Evolutionary conservation across 495 filamentous ascomycete genomes (phyloP).

Genomic region (Trichoderma erinaceum): DNA sequence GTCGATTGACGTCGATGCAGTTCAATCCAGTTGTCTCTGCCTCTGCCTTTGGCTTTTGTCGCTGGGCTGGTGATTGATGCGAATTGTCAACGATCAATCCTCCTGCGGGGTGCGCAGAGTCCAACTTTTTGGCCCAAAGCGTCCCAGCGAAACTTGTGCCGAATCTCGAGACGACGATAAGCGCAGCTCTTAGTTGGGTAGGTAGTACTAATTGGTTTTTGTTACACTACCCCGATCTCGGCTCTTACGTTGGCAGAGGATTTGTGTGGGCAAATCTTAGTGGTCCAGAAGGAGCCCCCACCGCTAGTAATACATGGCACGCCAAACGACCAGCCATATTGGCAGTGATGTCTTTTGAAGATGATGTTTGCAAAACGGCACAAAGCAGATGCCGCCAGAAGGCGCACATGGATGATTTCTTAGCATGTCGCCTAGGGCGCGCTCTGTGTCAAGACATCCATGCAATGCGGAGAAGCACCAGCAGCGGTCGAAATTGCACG

Average conservation of each 20-base stretch:
- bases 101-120: background rate
- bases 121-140: constrained; percentile 12
- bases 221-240: background rate
- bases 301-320: background rate
- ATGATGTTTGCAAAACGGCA: background rate
- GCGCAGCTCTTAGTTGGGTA: background rate
- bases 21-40: constrained; percentile 10
- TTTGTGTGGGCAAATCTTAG: background rate
- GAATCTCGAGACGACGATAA: constrained; percentile 8
- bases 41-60: background rate
- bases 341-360: background rate
- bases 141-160: constrained; percentile 10
- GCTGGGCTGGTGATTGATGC: background rate
- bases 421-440: no score
- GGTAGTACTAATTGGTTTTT: background rate
- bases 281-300: background rate
- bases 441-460: no score
- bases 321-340: background rate
- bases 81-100: background rate
- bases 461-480: no score
- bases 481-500: no score
- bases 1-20: background rate
- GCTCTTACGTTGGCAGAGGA: constrained; percentile 4
- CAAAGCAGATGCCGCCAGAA: no score
- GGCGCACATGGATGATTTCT: no score